These are phyloP conservation scores for Trichoderma citrinoviride DNA, from an alignment of 2,329 filamentous ascomycete genomes.

Conservation along the genomic window DNA sequence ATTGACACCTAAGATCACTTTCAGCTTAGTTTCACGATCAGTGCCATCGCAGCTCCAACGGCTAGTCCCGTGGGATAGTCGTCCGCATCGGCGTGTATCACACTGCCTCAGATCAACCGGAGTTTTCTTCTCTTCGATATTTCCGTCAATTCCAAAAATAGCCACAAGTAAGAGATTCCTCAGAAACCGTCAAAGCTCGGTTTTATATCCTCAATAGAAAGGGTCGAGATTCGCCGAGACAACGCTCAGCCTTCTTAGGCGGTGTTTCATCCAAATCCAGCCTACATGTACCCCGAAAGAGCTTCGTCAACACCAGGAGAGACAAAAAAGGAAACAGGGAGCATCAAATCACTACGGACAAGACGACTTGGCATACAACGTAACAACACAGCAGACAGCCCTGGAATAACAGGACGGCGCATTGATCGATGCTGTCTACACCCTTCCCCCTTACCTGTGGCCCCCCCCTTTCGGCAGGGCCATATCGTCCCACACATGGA, in stretches of 20 bases:
- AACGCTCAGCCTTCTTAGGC: neutral
- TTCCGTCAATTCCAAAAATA: neutral
- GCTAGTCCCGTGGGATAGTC: no score
- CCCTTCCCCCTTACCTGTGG: neutral
- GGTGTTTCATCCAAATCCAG: neutral
- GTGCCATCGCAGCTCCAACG: no score
- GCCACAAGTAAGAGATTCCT: no score
- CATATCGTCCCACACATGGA: neutral
- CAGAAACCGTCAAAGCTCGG: conserved; percentile 2
- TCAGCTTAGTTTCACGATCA: no score
- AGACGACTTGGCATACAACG: neutral
- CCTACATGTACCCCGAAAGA: neutral
- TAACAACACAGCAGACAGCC: neutral
- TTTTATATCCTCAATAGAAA: neutral
- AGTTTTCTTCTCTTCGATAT: neutral
- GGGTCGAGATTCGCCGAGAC: neutral
- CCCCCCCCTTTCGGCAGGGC: neutral
- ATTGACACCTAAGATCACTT: no score
- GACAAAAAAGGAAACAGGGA: neutral
- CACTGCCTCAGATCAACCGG: no score
- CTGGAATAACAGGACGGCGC: neutral
- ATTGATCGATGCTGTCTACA: neutral
- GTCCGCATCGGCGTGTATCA: no score
- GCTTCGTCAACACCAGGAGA: neutral
- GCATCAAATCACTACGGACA: no score